Percentiles rank a stretch among this genome's conserved stretches.
These are phyloP conservation scores for Carnegiea gigantea DNA, from an alignment of 179 eudicot species.

Conservation along the genomic window DNA sequence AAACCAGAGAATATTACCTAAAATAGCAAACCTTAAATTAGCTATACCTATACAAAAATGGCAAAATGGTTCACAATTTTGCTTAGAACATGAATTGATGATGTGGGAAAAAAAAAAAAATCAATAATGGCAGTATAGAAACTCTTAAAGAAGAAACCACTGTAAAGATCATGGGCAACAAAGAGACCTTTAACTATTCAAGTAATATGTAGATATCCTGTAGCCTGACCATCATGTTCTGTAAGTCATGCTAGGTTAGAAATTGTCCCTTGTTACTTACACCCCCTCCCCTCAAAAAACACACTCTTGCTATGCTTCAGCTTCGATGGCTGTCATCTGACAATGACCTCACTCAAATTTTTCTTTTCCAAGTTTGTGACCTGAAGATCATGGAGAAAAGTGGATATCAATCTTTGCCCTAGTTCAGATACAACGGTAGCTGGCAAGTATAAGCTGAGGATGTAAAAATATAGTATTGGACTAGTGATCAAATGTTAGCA, in stretches of 20 bases:
- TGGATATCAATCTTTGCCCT: constrained; percentile 86
- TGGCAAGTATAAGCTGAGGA: constrained; percentile 75
- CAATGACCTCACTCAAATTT: neutral
- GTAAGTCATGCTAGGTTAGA: neutral
- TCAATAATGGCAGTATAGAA: too few species aligned
- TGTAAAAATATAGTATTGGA: constrained; percentile 19
- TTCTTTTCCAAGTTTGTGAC: constrained; percentile 58
- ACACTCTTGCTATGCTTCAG: neutral
- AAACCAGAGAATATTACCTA: too few species aligned
- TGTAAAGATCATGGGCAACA: too few species aligned
- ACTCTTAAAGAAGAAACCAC: too few species aligned
- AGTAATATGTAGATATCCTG: neutral
- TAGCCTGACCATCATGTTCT: neutral
- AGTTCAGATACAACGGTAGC: constrained; percentile 91
- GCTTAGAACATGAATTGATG: too few species aligned
- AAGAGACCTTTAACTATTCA: neutral
- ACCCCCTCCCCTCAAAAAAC: neutral
- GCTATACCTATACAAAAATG: too few species aligned
- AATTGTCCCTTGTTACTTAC: constrained; percentile 1
- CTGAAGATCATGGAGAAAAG: constrained; percentile 84
- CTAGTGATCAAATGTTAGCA: neutral
- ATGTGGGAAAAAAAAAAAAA: too few species aligned
- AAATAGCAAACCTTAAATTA: too few species aligned
- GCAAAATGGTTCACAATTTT: too few species aligned
- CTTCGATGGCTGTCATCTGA: neutral